Percentiles rank a stretch among this genome's conserved stretches.
phyloP scores from a whole-genome alignment of 345 rosid genomes.

The Limnanthes douglasii region DNA sequence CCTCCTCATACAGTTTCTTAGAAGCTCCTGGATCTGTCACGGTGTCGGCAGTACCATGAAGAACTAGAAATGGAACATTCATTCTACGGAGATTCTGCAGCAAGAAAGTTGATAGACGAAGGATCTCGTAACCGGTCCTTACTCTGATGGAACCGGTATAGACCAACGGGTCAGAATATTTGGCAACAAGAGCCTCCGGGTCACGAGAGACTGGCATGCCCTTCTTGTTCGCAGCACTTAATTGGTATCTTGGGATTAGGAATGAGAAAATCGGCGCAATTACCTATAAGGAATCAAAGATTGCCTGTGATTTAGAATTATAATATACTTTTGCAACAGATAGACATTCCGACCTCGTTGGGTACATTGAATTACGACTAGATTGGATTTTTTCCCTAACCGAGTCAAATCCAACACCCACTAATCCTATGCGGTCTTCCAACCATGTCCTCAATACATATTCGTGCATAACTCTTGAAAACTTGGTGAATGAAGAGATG shows the following conservation, averaged over 20 bases:
- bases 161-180: slow-evolving; percentile 86
- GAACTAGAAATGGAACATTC: slow-evolving; percentile 61
- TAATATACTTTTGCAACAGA: too few species aligned
- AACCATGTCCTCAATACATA: too few species aligned
- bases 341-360: too few species aligned
- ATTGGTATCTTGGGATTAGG: slow-evolving; percentile 48
- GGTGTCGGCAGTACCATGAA: slow-evolving; percentile 74
- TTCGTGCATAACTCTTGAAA: too few species aligned
- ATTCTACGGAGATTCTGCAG: slow-evolving; percentile 47
- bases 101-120: slow-evolving; percentile 51
- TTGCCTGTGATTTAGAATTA: too few species aligned
- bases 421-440: too few species aligned
- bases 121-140: slow-evolving; percentile 86
- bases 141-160: slow-evolving; percentile 77
- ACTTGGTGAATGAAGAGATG: too few species aligned
- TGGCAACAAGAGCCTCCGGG: slow-evolving; percentile 60
- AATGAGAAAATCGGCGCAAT: slow-evolving; percentile 72
- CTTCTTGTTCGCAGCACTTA: slow-evolving; percentile 72
- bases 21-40: slow-evolving; percentile 81
- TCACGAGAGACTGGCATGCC: slow-evolving; percentile 87
- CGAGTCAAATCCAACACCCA: too few species aligned
- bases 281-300: slow-evolving; percentile 26
- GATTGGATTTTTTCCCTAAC: too few species aligned
- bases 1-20: slow-evolving; percentile 42
- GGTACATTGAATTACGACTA: too few species aligned